These are phyloP conservation scores for Ophiocordyceps robertsii DNA, from an alignment of 2,329 filamentous ascomycete species.

Conservation along the genomic window DNA sequence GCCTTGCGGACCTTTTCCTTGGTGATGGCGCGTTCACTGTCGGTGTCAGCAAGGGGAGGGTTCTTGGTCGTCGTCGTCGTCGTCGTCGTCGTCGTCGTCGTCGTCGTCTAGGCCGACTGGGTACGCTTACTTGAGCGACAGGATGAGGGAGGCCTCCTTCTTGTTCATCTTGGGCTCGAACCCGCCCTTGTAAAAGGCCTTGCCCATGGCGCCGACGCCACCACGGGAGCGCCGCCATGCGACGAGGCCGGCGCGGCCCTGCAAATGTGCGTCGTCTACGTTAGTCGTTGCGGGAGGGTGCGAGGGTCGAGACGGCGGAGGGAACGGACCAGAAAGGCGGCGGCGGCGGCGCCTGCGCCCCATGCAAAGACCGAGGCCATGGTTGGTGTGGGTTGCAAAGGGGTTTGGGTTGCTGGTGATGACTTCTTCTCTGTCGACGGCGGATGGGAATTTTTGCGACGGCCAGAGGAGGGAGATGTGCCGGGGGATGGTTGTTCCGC, in stretches of 20 bases:
- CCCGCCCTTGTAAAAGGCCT: constrained; percentile 96
- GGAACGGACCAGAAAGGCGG: constrained; percentile 35
- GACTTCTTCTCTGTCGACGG: background rate
- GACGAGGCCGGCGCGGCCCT: constrained; percentile 88
- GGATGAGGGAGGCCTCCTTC: constrained; percentile 78
- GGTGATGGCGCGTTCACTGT: constrained; percentile 70
- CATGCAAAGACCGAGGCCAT: constrained; percentile 32
- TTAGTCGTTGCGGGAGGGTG: background rate
- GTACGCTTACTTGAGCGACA: constrained; percentile 64
- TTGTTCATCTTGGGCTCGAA: constrained; percentile 93
- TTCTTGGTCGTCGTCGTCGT: too few species aligned
- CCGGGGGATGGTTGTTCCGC: background rate
- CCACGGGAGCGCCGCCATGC: constrained; percentile 74
- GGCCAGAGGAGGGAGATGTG: too few species aligned
- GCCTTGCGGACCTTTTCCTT: constrained; percentile 94
- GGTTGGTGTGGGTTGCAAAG: constrained; percentile 3
- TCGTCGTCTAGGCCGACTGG: background rate
- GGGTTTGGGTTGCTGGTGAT: background rate
- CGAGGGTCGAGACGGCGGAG: background rate
- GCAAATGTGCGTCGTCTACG: background rate
- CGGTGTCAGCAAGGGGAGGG: too few species aligned
- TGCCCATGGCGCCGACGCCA: constrained; percentile 66
- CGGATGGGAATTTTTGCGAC: too few species aligned
- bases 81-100: too few species aligned
- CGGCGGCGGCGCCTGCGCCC: constrained; percentile 34